These are phyloP conservation scores for Aspergillus campestris DNA, from an alignment of 495 filamentous ascomycete species.

Conservation along the genomic window DNA sequence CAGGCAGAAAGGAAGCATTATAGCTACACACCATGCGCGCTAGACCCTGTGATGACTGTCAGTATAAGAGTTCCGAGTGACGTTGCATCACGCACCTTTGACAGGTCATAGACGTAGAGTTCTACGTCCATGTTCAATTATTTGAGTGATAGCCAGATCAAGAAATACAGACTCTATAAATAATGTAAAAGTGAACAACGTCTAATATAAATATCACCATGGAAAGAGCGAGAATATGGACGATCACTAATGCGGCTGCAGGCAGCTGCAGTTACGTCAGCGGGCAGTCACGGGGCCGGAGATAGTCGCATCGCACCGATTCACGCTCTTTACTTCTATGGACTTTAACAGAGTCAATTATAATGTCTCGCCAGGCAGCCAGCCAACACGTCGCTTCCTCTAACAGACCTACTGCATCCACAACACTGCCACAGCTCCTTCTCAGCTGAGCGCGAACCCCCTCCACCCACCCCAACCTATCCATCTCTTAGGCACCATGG, in stretches of 20 bases:
- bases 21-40: slow-evolving; percentile 35
- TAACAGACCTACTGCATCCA: neutral
- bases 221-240: too few species aligned
- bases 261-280: slow-evolving; percentile 35
- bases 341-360: slow-evolving; percentile 1
- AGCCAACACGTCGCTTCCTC: neutral
- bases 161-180: neutral
- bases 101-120: slow-evolving; percentile 92
- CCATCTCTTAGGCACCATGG: neutral
- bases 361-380: neutral
- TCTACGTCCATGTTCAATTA: slow-evolving; percentile 65
- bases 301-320: neutral
- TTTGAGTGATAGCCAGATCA: neutral
- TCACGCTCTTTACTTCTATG: slow-evolving; percentile 20
- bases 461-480: neutral
- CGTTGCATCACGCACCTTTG: slow-evolving; percentile 41
- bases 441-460: neutral
- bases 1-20: too few species aligned
- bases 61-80: neutral
- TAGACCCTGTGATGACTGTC: slow-evolving; percentile 29
- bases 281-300: slow-evolving; percentile 13
- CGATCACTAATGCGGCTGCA: neutral
- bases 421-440: neutral
- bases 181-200: slow-evolving; percentile 4
- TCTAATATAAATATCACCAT: too few species aligned